Percentiles rank a stretch among this genome's conserved stretches.
phyloP scores from a whole-genome alignment of 495 filamentous ascomycete genomes.

The Cercophora sp. region DNA sequence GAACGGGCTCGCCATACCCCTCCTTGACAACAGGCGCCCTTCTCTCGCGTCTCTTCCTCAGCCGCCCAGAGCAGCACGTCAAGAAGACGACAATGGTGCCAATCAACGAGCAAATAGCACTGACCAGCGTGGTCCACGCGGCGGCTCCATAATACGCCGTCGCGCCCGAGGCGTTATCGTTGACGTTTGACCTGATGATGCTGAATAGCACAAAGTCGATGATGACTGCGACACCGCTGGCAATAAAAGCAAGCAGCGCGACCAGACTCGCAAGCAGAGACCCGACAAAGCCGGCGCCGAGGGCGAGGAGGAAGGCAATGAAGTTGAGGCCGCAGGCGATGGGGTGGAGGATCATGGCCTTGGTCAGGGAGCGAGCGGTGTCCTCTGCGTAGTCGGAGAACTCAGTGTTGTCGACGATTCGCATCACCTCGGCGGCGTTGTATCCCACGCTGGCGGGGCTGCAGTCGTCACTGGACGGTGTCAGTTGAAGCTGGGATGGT shows the following conservation, averaged over 20 bases:
- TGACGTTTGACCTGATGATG: constrained; percentile 49
- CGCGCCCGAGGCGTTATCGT: constrained; percentile 32
- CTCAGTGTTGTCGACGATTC: constrained; percentile 28
- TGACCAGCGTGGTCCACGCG: constrained; percentile 49
- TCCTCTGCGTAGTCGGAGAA: constrained; percentile 41
- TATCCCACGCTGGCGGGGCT: constrained; percentile 47
- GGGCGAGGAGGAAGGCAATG: constrained; percentile 53
- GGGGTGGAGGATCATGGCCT: constrained; percentile 58
- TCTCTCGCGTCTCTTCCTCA: constrained; percentile 26
- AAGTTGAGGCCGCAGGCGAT: constrained; percentile 54
- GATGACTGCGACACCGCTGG: constrained; percentile 51
- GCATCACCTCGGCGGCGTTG: constrained; percentile 43
- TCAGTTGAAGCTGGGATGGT: no score
- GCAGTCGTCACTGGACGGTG: constrained; percentile 46
- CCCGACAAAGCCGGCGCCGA: constrained; percentile 52
- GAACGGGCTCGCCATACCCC: constrained; percentile 14
- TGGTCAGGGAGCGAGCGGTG: constrained; percentile 48
- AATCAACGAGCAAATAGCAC: constrained; percentile 49
- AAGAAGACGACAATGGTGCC: constrained; percentile 54
- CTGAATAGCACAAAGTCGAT: constrained; percentile 54
- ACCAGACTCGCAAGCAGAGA: constrained; percentile 47
- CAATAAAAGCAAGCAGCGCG: constrained; percentile 49
- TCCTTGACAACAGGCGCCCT: constrained; percentile 7
- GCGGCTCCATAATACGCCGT: constrained; percentile 43
- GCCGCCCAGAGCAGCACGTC: constrained; percentile 49